These are phyloP conservation scores for Citropsis articulata DNA, from an alignment of 345 rosid genomes.

Conservation along the genomic window DNA sequence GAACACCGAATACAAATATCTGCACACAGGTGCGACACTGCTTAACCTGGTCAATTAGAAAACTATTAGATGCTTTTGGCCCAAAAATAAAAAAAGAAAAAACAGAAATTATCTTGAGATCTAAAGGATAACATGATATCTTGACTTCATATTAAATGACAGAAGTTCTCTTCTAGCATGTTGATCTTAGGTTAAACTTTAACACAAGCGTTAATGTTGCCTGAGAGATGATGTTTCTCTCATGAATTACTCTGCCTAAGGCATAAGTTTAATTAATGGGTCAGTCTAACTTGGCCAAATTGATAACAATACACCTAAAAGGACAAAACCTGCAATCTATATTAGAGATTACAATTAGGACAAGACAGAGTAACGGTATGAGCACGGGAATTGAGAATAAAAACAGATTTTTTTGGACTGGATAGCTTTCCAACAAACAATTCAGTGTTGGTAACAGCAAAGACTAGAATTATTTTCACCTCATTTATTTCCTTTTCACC, in stretches of 20 bases:
- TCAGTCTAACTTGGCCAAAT: too few relatives aligned
- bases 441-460: not conserved
- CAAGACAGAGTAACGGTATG: not conserved
- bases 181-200: not conserved
- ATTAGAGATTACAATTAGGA: not conserved
- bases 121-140: not conserved
- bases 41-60: conserved; percentile 42
- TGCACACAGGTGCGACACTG: conserved; percentile 50
- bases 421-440: not conserved
- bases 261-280: too few relatives aligned
- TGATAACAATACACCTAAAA: not conserved
- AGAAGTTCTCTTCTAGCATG: not conserved
- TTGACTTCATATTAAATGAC: not conserved
- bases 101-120: not conserved
- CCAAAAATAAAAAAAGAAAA: too few relatives aligned
- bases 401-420: not conserved
- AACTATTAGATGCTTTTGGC: not conserved
- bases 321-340: not conserved
- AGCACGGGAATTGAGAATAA: too few relatives aligned
- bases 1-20: conserved; percentile 54
- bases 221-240: too few relatives aligned
- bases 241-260: too few relatives aligned
- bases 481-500: not conserved
- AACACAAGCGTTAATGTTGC: not conserved
- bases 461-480: not conserved